A percentile compares a stretch with the other conserved stretches of the same genome.
These are phyloP conservation scores for Ophiostoma piceae DNA, from an alignment of 2,329 filamentous ascomycete genomes.

Conservation along the genomic window DNA sequence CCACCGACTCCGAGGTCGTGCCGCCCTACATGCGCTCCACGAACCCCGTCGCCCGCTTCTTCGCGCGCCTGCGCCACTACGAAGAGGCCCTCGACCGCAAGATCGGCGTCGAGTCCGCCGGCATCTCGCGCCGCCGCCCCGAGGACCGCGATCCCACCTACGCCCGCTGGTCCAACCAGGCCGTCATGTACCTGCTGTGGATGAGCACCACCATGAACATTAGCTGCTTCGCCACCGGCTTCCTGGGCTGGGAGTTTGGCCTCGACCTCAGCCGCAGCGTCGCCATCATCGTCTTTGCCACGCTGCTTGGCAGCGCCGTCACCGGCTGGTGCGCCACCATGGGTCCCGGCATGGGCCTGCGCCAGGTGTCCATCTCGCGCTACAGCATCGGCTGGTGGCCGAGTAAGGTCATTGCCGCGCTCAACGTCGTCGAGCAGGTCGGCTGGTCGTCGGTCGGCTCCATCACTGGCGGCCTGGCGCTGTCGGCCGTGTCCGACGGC, in stretches of 20 bases:
- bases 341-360: conserved; percentile 46
- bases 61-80: conserved; percentile 38
- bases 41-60: conserved; percentile 30
- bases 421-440: conserved; percentile 47
- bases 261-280: conserved; percentile 42
- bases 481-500: conserved; percentile 43
- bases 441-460: conserved; percentile 49
- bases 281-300: conserved; percentile 43
- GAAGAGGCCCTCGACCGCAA: conserved; percentile 43
- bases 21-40: conserved; percentile 24
- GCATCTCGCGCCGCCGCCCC: conserved; percentile 42
- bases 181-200: conserved; percentile 50
- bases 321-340: conserved; percentile 48
- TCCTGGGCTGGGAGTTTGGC: conserved; percentile 47
- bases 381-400: conserved; percentile 50
- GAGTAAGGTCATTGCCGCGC: conserved; percentile 44
- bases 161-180: conserved; percentile 38
- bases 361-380: conserved; percentile 47
- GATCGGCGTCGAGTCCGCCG: conserved; percentile 46
- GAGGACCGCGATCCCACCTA: conserved; percentile 40
- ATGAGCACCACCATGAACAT: conserved; percentile 48
- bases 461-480: conserved; percentile 47
- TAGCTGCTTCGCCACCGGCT: conserved; percentile 48
- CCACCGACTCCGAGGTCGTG: conserved; percentile 15
- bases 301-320: conserved; percentile 41